A percentile compares a stretch with the other conserved stretches of the same genome.
phyloP scores from a whole-genome alignment of 495 filamentous ascomycete genomes.

The Aspergillus steynii region DNA sequence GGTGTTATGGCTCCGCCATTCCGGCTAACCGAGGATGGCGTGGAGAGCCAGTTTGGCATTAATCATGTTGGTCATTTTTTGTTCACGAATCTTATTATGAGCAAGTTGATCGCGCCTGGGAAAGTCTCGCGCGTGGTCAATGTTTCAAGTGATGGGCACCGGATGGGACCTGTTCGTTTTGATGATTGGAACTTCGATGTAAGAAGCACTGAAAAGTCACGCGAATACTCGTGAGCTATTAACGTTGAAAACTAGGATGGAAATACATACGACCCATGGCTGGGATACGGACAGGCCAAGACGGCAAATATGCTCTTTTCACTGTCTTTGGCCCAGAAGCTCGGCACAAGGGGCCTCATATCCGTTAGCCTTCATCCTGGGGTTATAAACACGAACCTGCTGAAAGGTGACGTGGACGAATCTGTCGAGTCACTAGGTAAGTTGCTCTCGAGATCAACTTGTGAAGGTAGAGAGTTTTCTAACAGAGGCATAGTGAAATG shows the following conservation, averaged over 20 bases:
- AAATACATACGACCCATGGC: slow-evolving; percentile 4
- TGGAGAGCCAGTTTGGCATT: slow-evolving; percentile 3
- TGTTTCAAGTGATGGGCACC: background rate
- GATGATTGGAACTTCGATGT: slow-evolving; percentile 6
- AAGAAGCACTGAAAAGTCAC: background rate
- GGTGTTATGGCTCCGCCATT: background rate
- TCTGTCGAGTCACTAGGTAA: slow-evolving; percentile 20
- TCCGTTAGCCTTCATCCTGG: slow-evolving; percentile 17
- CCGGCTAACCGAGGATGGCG: background rate
- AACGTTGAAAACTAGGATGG: background rate
- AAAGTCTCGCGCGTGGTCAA: background rate
- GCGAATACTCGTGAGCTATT: background rate
- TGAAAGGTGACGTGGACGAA: slow-evolving; percentile 28
- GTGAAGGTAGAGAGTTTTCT: background rate
- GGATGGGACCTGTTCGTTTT: slow-evolving; percentile 1
- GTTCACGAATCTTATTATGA: slow-evolving; percentile 3
- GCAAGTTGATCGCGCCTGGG: background rate
- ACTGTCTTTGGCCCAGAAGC: background rate
- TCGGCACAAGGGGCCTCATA: background rate
- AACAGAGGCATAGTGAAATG: slow-evolving; percentile 5
- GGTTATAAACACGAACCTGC: slow-evolving; percentile 26
- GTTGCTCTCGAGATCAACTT: background rate
- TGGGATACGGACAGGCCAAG: slow-evolving; percentile 5
- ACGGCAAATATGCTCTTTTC: slow-evolving; percentile 11
- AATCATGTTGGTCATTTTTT: slow-evolving; percentile 4